Evolutionary conservation across 345 rosid species (phyloP), one percentile per base, ranked within the genome.

Genomic region (Gossypium rotundifolium): DNA sequence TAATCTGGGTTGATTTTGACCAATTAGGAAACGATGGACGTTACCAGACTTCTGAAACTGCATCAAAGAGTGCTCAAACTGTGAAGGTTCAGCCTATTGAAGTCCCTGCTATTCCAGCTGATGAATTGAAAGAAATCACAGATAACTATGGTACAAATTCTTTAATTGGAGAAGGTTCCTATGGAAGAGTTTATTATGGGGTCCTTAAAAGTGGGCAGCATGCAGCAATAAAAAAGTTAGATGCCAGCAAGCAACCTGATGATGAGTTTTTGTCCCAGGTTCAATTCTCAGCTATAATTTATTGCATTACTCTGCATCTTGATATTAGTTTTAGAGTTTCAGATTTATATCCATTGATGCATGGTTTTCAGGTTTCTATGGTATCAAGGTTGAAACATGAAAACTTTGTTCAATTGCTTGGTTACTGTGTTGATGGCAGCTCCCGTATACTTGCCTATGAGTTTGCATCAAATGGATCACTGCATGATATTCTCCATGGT

Each of bases 401-500:
- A 54, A 87, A 89, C 82, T 84, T 89, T 83, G 92, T 89, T 71
- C 84, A 89, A 48, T 79, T 91, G 75, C 90, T 86, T 65, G 92
- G 93, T 16, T 91, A 91, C 82, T 88, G 87, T 82, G 87, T 87
- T 64, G 92, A 83, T 16, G 97, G 93, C 74, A 83, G 65, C 74
- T 82, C 89, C 9, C 86, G 93, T 42, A 82, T 88, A 74, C 97
- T 91, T 78, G 88, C 85, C 22, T 89, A 82, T 65, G 97, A 91
- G 69, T 91, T 91, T 82, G 96, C 96, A 16, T 84, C 88, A 53
- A 89, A 89, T 82, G 97, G 97, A 75, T 91, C 97, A 66, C 91
- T 91, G 54, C 93, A 89, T 83, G 97, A 91, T 78, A 87, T 91
- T 76, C 87, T 91, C 66, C 94, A 91, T 75, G 97, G 97, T 89